phyloP scores from a whole-genome alignment of 2,329 filamentous ascomycete genomes.

The Juglanconis juglandina region DNA sequence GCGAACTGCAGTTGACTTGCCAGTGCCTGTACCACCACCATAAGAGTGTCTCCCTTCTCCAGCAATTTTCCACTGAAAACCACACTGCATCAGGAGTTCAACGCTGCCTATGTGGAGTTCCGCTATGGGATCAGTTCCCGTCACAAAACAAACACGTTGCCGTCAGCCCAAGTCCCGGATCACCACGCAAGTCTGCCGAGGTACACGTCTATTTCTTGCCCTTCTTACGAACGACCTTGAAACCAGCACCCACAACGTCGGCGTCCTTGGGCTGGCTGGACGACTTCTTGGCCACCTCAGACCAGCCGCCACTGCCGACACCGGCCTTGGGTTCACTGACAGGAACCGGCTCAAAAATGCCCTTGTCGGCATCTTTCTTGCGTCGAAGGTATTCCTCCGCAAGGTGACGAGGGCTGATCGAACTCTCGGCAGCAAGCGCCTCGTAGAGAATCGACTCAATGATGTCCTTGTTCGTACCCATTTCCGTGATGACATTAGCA shows the following conservation, averaged over 20 bases:
- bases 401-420: slow-evolving; percentile 89
- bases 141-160: not conserved
- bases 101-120: too few relatives aligned
- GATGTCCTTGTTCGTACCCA: slow-evolving; percentile 33
- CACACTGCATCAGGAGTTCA: too few relatives aligned
- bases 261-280: slow-evolving; percentile 40
- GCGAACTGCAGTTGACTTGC: not conserved
- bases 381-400: slow-evolving; percentile 91
- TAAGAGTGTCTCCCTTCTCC: not conserved
- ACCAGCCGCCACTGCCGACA: slow-evolving; percentile 72
- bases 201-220: slow-evolving; percentile 59
- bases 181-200: not conserved
- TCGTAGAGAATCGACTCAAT: slow-evolving; percentile 74
- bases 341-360: slow-evolving; percentile 63
- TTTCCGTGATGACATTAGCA: slow-evolving; percentile 68
- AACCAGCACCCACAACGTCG: slow-evolving; percentile 50
- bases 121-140: too few relatives aligned
- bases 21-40: not conserved
- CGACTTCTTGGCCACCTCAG: slow-evolving; percentile 91
- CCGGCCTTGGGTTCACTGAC: slow-evolving; percentile 47
- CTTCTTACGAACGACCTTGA: slow-evolving; percentile 97
- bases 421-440: slow-evolving; percentile 80
- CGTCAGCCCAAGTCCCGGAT: not conserved
- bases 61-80: too few relatives aligned
- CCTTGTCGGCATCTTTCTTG: slow-evolving; percentile 89